phyloP scores from a whole-genome alignment of 192 early-diverging fungal genomes.

The Polychytrium aggregatum region DNA sequence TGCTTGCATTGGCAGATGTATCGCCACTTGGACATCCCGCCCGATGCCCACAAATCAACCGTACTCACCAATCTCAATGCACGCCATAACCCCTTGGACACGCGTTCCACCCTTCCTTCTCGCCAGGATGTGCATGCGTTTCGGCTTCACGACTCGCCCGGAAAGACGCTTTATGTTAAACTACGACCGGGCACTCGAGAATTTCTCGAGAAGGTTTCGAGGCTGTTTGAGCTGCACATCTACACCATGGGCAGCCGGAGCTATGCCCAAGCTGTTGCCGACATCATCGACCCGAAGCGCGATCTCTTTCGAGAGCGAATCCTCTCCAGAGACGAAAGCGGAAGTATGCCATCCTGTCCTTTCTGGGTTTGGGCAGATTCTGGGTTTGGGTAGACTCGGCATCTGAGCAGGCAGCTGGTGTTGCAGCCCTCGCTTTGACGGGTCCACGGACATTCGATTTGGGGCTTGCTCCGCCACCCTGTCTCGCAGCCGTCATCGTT shows the following conservation, averaged over 20 bases:
- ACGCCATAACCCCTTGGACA: slow-evolving; percentile 3
- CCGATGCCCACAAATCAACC: too few relatives aligned
- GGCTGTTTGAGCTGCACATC: slow-evolving; percentile 89
- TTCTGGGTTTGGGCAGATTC: neutral
- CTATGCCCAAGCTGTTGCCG: slow-evolving; percentile 83
- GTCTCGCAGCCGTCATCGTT: too few relatives aligned
- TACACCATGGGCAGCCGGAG: slow-evolving; percentile 96
- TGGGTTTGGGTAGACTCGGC: neutral
- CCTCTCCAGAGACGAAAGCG: slow-evolving; percentile 85
- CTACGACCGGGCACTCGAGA: slow-evolving; percentile 68
- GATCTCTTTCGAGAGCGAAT: slow-evolving; percentile 78
- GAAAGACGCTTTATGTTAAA: slow-evolving; percentile 74
- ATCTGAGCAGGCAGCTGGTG: too few relatives aligned
- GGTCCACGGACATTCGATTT: too few relatives aligned
- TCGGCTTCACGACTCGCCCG: too few relatives aligned
- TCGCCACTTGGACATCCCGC: too few relatives aligned
- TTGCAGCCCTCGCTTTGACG: too few relatives aligned
- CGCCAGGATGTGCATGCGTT: slow-evolving; percentile 64
- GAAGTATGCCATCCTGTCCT: slow-evolving; percentile 39
- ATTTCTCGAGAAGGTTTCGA: slow-evolving; percentile 58
- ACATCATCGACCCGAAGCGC: slow-evolving; percentile 72
- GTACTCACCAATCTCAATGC: too few relatives aligned
- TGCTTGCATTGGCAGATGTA: too few relatives aligned
- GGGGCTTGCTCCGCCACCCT: too few relatives aligned
- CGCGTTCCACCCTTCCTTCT: neutral